Percentiles rank a stretch among this genome's conserved stretches.
Conservation (phyloP, 2,329 filamentous ascomycete species). For the Tricladium varicosporioides region DNA sequence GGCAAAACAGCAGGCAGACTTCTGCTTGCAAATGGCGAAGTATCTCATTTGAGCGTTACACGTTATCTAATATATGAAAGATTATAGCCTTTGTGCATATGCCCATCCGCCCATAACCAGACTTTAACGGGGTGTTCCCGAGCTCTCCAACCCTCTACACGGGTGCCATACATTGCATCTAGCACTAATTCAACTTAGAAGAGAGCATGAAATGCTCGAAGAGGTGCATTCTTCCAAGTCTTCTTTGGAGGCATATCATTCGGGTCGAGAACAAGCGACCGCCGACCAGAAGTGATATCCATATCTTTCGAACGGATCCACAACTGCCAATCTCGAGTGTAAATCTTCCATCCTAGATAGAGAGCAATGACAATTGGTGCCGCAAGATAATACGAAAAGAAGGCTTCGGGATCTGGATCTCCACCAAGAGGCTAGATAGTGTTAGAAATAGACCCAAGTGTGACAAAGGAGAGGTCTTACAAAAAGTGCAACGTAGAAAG, state of each 20-base stretch:
- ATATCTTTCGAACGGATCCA: slow-evolving; percentile 17
- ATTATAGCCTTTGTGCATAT: too few relatives aligned
- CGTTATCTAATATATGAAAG: too few relatives aligned
- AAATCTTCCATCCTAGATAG: slow-evolving; percentile 66
- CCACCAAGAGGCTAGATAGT: slow-evolving; percentile 45
- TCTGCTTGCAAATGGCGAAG: too few relatives aligned
- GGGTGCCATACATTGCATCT: too few relatives aligned
- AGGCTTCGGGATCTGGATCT: slow-evolving; percentile 43
- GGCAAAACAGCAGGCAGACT: too few relatives aligned
- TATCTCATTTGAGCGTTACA: too few relatives aligned
- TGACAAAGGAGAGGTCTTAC: slow-evolving; percentile 27
- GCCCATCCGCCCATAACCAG: too few relatives aligned
- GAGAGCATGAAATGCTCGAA: slow-evolving; percentile 35
- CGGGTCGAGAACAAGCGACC: slow-evolving; percentile 22
- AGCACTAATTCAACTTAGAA: slow-evolving; percentile 30
- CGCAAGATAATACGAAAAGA: slow-evolving; percentile 59
- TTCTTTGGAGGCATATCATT: slow-evolving; percentile 32
- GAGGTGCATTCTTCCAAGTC: slow-evolving; percentile 38
- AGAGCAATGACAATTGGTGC: slow-evolving; percentile 50
- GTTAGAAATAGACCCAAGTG: background rate
- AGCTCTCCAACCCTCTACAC: too few relatives aligned
- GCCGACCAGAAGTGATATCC: slow-evolving; percentile 21
- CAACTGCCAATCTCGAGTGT: slow-evolving; percentile 36
- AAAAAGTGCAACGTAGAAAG: slow-evolving; percentile 35
- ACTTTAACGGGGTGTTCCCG: too few relatives aligned